Percentiles rank a stretch among this genome's conserved stretches.
These are phyloP conservation scores for Mortierella hygrophila DNA, from an alignment of 192 early-diverging fungal species.

Conservation along the genomic window DNA sequence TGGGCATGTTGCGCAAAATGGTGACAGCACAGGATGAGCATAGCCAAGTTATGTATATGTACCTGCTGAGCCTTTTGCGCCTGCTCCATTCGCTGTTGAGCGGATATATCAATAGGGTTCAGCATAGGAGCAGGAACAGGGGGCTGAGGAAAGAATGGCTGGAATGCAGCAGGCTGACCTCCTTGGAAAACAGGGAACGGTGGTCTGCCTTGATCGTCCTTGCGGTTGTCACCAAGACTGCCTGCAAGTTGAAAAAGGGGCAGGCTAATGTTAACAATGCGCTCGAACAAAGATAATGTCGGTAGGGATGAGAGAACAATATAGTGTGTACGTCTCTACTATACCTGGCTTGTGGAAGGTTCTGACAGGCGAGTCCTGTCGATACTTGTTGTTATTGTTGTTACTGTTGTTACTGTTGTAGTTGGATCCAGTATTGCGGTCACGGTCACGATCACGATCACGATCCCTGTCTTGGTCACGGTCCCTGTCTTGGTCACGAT, in stretches of 20 bases:
- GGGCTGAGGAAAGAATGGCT: background rate
- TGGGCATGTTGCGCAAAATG: background rate
- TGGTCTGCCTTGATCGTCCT: background rate
- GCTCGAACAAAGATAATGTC: background rate
- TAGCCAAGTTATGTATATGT: background rate
- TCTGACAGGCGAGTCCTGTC: background rate
- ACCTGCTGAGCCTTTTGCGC: conserved; percentile 45
- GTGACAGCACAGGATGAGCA: background rate
- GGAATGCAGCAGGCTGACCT: background rate
- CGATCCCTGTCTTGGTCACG: background rate
- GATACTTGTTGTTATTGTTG: background rate
- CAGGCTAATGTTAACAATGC: background rate
- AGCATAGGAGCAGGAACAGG: background rate
- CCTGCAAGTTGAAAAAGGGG: background rate
- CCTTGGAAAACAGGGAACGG: background rate
- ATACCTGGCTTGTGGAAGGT: conserved; percentile 1
- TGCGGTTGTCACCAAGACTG: background rate
- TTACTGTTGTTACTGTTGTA: background rate
- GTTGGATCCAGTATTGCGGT: background rate
- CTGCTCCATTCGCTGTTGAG: conserved; percentile 39
- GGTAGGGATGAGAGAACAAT: too few relatives aligned
- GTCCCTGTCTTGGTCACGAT: background rate
- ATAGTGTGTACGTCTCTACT: background rate
- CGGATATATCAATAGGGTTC: background rate
- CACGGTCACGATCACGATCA: background rate